Conservation (phyloP, 345 rosid genomes). For the Bruguiera gymnorhiza region DNA sequence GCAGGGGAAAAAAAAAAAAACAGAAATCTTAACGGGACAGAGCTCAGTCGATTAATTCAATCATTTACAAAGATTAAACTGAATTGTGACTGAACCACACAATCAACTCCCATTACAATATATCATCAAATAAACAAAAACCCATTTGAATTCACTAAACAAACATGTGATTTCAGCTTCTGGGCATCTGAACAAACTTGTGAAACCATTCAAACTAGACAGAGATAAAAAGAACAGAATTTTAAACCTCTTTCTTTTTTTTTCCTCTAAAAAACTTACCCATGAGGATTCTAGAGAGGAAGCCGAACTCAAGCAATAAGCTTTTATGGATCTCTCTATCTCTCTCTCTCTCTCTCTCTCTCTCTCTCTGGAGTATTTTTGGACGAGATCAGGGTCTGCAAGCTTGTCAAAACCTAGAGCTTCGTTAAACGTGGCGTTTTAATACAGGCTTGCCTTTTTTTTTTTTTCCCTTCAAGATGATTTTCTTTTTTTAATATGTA, state of each 20-base stretch:
- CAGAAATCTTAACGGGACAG: too few relatives aligned
- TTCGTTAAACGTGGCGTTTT: background rate
- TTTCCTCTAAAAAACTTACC: too few relatives aligned
- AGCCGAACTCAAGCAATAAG: too few relatives aligned
- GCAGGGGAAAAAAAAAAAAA: too few relatives aligned
- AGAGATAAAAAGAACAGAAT: background rate
- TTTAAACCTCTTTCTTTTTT: too few relatives aligned
- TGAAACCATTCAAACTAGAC: background rate
- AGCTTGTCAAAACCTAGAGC: conserved; percentile 4
- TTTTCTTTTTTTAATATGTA: too few relatives aligned
- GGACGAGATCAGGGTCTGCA: too few relatives aligned
- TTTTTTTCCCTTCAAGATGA: too few relatives aligned
- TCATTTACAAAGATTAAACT: background rate
- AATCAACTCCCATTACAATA: background rate
- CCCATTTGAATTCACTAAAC: background rate
- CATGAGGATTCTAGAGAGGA: too few relatives aligned
- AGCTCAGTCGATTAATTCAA: background rate
- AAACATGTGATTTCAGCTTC: conserved; percentile 5
- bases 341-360: background rate
- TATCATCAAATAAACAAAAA: conserved; percentile 1
- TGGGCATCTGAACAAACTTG: background rate
- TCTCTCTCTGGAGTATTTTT: too few relatives aligned
- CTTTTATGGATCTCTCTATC: background rate
- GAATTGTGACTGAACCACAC: background rate
- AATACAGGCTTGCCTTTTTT: too few relatives aligned